These are phyloP conservation scores for Xylaria palmicola DNA, from an alignment of 495 filamentous ascomycete species.

Conservation along the genomic window DNA sequence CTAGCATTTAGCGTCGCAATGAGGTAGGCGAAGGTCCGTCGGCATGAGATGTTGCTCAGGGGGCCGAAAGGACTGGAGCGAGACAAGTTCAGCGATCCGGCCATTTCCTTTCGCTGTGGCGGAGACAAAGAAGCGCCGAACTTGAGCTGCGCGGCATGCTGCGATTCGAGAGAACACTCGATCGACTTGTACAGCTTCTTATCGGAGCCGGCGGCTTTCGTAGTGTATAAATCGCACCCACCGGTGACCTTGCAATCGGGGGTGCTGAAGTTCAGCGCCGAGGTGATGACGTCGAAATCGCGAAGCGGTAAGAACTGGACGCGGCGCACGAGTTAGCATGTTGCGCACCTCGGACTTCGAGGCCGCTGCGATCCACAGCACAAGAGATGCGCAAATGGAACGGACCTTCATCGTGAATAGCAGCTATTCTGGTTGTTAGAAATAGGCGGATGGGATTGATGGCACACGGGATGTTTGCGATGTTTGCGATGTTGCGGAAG, in stretches of 20 bases:
- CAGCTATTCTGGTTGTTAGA: neutral
- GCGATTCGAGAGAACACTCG: conserved; percentile 79
- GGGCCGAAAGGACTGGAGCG: conserved; percentile 88
- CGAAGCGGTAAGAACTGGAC: conserved; percentile 83
- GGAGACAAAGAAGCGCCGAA: conserved; percentile 79
- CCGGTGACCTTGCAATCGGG: conserved; percentile 85
- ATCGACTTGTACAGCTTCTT: conserved; percentile 97
- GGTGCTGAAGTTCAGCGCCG: conserved; percentile 90
- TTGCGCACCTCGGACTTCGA: neutral
- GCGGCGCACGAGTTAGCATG: neutral
- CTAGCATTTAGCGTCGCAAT: conserved; percentile 98
- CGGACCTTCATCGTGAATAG: conserved; percentile 14
- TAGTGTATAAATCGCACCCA: conserved; percentile 94
- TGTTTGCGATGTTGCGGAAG: too few relatives aligned
- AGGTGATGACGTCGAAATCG: conserved; percentile 83
- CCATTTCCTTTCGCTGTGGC: conserved; percentile 59
- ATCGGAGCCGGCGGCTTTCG: conserved; percentile 89
- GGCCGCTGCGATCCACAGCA: neutral
- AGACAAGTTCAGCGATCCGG: conserved; percentile 67
- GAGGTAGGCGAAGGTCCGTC: conserved; percentile 90
- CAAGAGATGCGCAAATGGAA: too few relatives aligned
- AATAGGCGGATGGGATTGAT: neutral
- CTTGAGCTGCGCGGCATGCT: conserved; percentile 83
- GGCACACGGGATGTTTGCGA: neutral
- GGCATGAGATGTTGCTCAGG: conserved; percentile 79